These are phyloP conservation scores for Irpex sp. DNA, from an alignment of 1,284 basidiomycete species.

Conservation along the genomic window DNA sequence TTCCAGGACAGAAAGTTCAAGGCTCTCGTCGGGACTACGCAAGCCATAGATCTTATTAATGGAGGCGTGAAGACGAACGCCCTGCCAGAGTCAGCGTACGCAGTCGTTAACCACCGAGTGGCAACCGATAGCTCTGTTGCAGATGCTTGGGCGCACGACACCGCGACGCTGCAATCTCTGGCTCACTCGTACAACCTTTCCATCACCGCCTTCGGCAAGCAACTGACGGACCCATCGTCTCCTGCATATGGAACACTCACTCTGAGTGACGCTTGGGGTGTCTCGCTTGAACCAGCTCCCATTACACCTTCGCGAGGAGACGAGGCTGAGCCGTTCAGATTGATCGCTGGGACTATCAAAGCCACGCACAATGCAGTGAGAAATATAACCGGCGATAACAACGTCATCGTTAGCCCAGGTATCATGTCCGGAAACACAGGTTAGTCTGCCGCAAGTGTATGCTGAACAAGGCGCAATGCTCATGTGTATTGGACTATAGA, in stretches of 20 bases:
- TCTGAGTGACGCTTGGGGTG: conserved; percentile 51
- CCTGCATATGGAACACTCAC: conserved; percentile 45
- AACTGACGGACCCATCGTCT: conserved; percentile 30
- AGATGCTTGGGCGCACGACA: conserved; percentile 50
- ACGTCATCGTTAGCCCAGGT: conserved; percentile 52
- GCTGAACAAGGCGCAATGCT: neutral
- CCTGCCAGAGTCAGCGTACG: conserved; percentile 61
- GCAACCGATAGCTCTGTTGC: conserved; percentile 55
- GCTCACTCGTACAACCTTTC: conserved; percentile 55
- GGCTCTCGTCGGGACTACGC: conserved; percentile 59
- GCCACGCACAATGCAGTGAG: conserved; percentile 48
- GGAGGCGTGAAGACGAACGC: conserved; percentile 75
- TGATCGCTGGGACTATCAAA: conserved; percentile 61
- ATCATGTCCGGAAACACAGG: conserved; percentile 60
- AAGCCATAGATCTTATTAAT: conserved; percentile 65
- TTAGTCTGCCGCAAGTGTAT: conserved; percentile 17
- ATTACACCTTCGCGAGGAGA: conserved; percentile 51
- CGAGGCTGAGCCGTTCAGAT: conserved; percentile 51
- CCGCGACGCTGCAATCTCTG: conserved; percentile 46
- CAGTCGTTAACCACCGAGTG: conserved; percentile 63
- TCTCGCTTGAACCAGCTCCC: conserved; percentile 63
- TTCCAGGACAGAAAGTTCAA: conserved; percentile 37
- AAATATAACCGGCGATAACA: conserved; percentile 28
- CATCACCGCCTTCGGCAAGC: conserved; percentile 51
- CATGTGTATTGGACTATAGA: conserved; percentile 35